Evolutionary conservation across 805 yeast genomes (phyloP), one percentile per base, ranked within the genome.

Genomic region (Barnettozyma pratensis): DNA sequence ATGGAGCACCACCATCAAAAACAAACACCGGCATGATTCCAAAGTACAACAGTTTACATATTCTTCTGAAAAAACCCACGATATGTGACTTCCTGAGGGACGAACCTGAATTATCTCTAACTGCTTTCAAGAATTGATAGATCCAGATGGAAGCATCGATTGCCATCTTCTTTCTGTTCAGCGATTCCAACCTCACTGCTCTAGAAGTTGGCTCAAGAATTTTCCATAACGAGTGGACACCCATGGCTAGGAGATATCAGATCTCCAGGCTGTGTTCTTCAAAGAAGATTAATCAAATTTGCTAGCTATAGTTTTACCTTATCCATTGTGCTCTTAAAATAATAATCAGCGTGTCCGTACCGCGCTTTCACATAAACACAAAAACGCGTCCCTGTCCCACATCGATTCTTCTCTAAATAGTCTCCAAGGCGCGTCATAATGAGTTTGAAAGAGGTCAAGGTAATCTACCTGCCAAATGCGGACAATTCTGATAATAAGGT

Each of bases 121-220:
- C 95, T 1, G 98, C 98, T 64, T 92, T 94, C 54, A 94, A 71
- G 61, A 94, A 94, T 65, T 94, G 99, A 63, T 94, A 94, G 47
- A 94, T 86, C 99, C 99, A 94, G 54, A 94, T 94, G 3, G 98
- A 92, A 1, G 99, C 99, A 72, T 94, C 99, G 7, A 94, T 92
- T 0, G 99, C 99, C 58, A 94, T 71, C 46, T 77, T 73, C 62
- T 84, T 85, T 49, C 90, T 81, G 26, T 86, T 77, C 35, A 94
- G 73, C 0, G 95, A 83, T 63, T 92, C 98, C 30, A 94, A 74
- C 46, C 92, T 75, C 2, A 94, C 96, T 0, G 99, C 97, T 44
- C 86, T 74, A 0, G 98, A 94, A 0, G 92, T 79, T 0, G 97
- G 95, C 6, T 89, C 95, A 3, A 92, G 73, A 9, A 94, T 81